Percentiles rank a stretch among this genome's conserved stretches.
Conservation (phyloP, 1,284 basidiomycete species). For the Lignosus rhinocerotis region DNA sequence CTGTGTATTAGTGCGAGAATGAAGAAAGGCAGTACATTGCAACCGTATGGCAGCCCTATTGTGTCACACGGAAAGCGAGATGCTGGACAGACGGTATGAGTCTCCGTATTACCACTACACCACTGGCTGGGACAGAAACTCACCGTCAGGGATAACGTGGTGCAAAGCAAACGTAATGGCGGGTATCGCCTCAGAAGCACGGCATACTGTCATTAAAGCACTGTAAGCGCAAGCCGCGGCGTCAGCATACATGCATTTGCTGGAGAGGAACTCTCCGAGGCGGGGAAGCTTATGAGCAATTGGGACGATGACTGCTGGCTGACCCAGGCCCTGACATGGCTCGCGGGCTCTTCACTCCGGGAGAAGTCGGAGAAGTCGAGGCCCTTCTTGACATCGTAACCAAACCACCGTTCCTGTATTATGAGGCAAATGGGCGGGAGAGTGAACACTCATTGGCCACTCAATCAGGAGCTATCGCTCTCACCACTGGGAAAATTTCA, state of each 20-base stretch:
- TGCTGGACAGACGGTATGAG: neutral
- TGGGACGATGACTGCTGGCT: neutral
- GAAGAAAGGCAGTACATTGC: neutral
- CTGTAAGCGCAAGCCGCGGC: neutral
- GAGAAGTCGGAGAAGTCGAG: neutral
- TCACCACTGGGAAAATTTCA: constrained; percentile 16
- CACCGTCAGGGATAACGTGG: neutral
- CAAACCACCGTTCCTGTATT: neutral
- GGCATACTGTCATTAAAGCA: neutral
- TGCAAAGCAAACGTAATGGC: neutral
- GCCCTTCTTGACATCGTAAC: neutral
- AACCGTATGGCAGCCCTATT: neutral
- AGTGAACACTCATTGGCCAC: constrained; percentile 4
- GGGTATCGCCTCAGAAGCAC: neutral
- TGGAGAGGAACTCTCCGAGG: neutral
- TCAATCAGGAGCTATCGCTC: neutral
- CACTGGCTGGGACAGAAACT: neutral
- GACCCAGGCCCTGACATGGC: neutral
- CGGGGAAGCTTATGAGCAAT: neutral
- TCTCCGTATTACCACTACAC: neutral
- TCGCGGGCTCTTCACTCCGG: neutral
- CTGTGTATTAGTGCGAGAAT: neutral
- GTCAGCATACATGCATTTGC: neutral
- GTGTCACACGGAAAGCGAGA: neutral
- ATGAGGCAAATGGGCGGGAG: constrained; percentile 7